These are phyloP conservation scores for Aspergillus olivimuriae DNA, from an alignment of 495 filamentous ascomycete genomes.

Conservation along the genomic window DNA sequence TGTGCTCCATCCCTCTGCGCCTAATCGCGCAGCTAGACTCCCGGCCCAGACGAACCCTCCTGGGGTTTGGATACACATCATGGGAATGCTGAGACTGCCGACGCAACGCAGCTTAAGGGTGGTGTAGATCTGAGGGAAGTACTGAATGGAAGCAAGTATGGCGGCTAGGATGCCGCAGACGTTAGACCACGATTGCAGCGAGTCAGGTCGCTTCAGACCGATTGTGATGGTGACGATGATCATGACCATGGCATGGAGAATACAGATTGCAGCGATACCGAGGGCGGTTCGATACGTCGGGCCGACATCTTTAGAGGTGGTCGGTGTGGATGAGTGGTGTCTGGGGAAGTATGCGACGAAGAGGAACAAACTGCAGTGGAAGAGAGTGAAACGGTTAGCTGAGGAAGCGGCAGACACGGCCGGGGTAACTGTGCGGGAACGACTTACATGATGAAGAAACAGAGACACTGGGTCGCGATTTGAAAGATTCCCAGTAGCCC, in stretches of 20 bases:
- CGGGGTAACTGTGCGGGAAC: background rate
- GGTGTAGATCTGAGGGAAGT: constrained; percentile 89
- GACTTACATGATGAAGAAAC: constrained; percentile 86
- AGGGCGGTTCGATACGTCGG: constrained; percentile 73
- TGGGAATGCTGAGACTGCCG: constrained; percentile 85
- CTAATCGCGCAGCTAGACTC: constrained; percentile 75
- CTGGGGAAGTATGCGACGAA: constrained; percentile 82
- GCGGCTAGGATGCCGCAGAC: constrained; percentile 72
- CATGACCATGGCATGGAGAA: constrained; percentile 63
- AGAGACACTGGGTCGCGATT: constrained; percentile 83
- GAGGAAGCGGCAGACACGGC: background rate
- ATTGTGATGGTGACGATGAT: constrained; percentile 61
- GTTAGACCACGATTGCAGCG: constrained; percentile 72
- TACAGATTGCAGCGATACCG: constrained; percentile 58
- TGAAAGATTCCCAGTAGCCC: constrained; percentile 83
- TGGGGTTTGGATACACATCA: constrained; percentile 98
- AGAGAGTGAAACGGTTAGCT: background rate
- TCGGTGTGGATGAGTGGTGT: constrained; percentile 37
- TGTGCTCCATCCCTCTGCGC: constrained; percentile 82
- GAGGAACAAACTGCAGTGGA: constrained; percentile 58
- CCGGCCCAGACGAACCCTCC: constrained; percentile 83
- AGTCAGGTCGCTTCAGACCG: constrained; percentile 45
- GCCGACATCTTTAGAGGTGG: constrained; percentile 22
- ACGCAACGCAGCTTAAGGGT: constrained; percentile 79
- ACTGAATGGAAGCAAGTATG: constrained; percentile 79